These are phyloP conservation scores for Crithidia brevicula DNA, from an alignment of 208 protist genomes.

Conservation along the genomic window DNA sequence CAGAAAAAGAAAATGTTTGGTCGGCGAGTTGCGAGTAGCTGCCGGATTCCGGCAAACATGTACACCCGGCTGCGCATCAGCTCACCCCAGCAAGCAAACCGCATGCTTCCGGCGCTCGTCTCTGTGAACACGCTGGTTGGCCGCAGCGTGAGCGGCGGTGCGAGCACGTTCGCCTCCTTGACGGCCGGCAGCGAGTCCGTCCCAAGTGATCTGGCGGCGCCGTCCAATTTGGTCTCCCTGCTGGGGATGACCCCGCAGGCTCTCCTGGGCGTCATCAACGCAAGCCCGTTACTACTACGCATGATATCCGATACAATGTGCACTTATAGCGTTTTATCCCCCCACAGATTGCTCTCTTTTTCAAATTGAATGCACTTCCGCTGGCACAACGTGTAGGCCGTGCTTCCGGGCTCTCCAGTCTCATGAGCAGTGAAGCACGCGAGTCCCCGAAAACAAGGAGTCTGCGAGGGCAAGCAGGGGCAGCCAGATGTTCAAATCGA, in stretches of 20 bases:
- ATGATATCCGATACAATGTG: constrained; percentile 93
- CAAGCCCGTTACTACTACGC: constrained; percentile 71
- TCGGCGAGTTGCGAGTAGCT: constrained; percentile 79
- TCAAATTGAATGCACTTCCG: no score
- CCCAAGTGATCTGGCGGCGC: constrained; percentile 42
- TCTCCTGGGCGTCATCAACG: constrained; percentile 51
- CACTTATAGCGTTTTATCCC: constrained; percentile 89
- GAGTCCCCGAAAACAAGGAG: no score
- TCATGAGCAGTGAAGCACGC: no score
- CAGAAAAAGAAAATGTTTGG: constrained; percentile 76
- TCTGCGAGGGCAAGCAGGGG: no score
- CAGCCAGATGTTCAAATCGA: no score
- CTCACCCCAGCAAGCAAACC: constrained; percentile 72
- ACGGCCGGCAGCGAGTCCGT: constrained; percentile 33
- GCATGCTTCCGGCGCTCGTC: constrained; percentile 79
- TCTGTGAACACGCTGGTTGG: constrained; percentile 41
- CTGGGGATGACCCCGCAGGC: constrained; percentile 59
- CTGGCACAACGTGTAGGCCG: no score
- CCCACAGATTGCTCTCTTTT: constrained; percentile 24
- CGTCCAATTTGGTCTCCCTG: constrained; percentile 50
- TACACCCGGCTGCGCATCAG: constrained; percentile 77
- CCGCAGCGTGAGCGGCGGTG: constrained; percentile 40
- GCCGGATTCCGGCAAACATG: constrained; percentile 79
- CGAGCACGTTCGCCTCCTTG: constrained; percentile 29
- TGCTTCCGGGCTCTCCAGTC: no score